phyloP scores from a whole-genome alignment of 2,329 filamentous ascomycete genomes.

The Diplodia mutila region DNA sequence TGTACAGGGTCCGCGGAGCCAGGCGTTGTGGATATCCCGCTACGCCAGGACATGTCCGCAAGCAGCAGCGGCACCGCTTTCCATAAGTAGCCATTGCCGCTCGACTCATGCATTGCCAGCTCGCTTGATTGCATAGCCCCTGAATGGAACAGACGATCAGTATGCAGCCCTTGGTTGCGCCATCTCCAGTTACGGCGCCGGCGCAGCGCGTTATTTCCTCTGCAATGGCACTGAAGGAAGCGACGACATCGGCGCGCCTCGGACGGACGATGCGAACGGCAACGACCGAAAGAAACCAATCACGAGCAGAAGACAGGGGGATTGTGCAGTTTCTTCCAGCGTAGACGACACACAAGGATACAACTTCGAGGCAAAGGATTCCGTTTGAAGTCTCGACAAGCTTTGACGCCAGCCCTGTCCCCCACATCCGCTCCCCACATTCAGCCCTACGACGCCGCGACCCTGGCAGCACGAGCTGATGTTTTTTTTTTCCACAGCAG shows the following conservation, averaged over 20 bases:
- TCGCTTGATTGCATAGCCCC: no score
- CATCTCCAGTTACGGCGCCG: background rate
- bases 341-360: background rate
- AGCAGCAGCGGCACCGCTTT: no score
- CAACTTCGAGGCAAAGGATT: background rate
- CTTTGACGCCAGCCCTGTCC: slow-evolving; percentile 4
- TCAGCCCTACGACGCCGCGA: slow-evolving; percentile 4
- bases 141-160: no score
- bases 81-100: background rate
- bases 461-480: no score
- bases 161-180: background rate
- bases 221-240: no score
- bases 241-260: background rate
- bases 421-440: background rate
- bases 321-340: background rate
- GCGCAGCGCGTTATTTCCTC: background rate
- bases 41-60: background rate
- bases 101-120: background rate
- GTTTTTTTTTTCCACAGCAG: no score
- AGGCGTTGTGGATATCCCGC: background rate
- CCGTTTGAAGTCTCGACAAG: slow-evolving; percentile 10
- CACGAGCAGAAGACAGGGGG: no score
- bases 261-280: background rate
- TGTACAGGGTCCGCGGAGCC: background rate
- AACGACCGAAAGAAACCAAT: background rate